These are phyloP conservation scores for Saccharomyces hybrid DNA, from an alignment of 1,139 yeast species.

Conservation along the genomic window DNA sequence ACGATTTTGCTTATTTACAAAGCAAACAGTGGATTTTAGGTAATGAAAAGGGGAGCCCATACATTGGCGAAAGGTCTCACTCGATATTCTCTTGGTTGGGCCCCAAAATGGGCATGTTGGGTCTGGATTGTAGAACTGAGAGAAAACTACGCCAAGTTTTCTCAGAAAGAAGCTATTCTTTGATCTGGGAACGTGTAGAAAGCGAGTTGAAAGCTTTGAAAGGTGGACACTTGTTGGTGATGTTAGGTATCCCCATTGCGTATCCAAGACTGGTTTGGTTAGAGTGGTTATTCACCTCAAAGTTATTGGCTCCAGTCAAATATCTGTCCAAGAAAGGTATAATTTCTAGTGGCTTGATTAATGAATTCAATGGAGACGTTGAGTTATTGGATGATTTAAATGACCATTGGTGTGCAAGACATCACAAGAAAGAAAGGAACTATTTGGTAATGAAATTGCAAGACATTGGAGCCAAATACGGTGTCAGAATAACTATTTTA, in stretches of 20 bases:
- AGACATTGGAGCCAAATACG: constrained; percentile 53
- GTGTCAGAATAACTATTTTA: constrained; percentile 71
- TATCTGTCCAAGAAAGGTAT: constrained; percentile 63
- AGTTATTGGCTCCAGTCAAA: constrained; percentile 56
- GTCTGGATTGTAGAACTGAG: constrained; percentile 90
- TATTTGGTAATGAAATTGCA: constrained; percentile 47
- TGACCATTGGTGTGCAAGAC: constrained; percentile 91
- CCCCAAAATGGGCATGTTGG: constrained; percentile 58
- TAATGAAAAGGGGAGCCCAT: constrained; percentile 46
- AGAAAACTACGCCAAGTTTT: constrained; percentile 57
- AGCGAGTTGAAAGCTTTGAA: constrained; percentile 45
- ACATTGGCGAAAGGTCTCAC: constrained; percentile 54
- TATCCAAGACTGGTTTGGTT: constrained; percentile 91
- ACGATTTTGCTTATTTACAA: constrained; percentile 25
- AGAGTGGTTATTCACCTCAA: constrained; percentile 62
- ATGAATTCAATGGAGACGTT: constrained; percentile 84
- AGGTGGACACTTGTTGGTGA: constrained; percentile 66
- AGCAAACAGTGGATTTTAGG: constrained; percentile 59
- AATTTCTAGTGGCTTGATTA: constrained; percentile 61
- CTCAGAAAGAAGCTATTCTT: constrained; percentile 47
- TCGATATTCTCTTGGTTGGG: constrained; percentile 72
- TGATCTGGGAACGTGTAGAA: constrained; percentile 52
- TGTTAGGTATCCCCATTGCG: constrained; percentile 90
- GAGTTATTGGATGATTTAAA: constrained; percentile 87
- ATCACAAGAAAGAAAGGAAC: constrained; percentile 77